Percentiles rank a stretch among this genome's conserved stretches.
phyloP scores from a whole-genome alignment of 495 filamentous ascomycete genomes.

The Cercophora samala region DNA sequence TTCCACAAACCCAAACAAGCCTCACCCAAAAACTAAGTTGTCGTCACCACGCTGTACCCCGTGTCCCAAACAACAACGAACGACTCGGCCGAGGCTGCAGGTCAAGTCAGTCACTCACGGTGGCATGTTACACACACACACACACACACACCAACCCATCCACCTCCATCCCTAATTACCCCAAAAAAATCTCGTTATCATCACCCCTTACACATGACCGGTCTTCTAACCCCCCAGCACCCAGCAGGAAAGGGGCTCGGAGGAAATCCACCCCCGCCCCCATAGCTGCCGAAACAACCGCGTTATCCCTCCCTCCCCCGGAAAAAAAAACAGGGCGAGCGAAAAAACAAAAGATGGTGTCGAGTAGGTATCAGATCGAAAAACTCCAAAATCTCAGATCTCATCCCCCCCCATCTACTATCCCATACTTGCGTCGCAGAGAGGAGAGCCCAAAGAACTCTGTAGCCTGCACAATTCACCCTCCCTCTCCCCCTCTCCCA shows the following conservation, averaged over 20 bases:
- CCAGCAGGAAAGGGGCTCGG: not conserved
- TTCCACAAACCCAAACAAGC: no score
- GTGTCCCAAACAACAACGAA: not conserved
- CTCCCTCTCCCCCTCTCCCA: no score
- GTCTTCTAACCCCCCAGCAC: not conserved
- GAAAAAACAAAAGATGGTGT: not conserved
- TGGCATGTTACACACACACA: not conserved
- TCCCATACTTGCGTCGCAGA: no score
- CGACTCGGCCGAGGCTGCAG: not conserved
- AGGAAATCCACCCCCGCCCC: no score
- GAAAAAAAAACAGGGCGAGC: not conserved
- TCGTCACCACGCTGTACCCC: no score
- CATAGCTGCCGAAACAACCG: no score
- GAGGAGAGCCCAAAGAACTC: no score
- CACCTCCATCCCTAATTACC: not conserved
- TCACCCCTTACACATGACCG: not conserved
- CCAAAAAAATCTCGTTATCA: not conserved
- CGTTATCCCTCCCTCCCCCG: no score
- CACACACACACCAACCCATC: not conserved
- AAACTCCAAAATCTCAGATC: not conserved
- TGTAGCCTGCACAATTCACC: no score
- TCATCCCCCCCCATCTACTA: no score
- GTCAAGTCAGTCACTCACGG: not conserved
- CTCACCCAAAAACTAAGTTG: no score
- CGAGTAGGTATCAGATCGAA: no score